Evolutionary conservation across 495 filamentous ascomycete species (phyloP), one percentile per base, ranked within the genome.

Genomic region (Halenospora varia): DNA sequence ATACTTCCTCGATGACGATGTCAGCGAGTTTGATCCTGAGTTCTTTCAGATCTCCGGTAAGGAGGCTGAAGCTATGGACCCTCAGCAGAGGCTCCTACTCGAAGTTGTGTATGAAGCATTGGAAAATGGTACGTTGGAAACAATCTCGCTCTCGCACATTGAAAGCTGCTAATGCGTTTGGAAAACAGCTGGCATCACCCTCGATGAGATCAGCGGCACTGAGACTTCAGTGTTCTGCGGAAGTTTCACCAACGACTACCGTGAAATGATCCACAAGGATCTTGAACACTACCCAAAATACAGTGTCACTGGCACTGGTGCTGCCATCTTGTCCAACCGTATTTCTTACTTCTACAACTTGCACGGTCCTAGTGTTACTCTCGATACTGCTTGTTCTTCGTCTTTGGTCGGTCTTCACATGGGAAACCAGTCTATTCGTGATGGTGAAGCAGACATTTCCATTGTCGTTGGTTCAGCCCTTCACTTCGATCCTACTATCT

Each of bases 11-110:
- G 66, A 78, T 3, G 73, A 79, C 17, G 76, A 84, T 61, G 61
- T 77, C 15, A 71, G 70, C 17, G 60, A 68, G 2, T 86, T 87
- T 51, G 83, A 87, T 57, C 71, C 80, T 0, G 53, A 68, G 11
- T 80, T 87, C 56, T 86, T 85, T 70, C 77, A 75, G 61, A 74
- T 85, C 57, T 70, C 72, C 1, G 71, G 73, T 0, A 73, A 71
- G 15, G 83, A 87, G 53, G 82, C 82, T 9, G 73, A 70, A 39
- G 74, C 75, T 42, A 81, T 83, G 44, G 82, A 85, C 59, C 82
- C 82, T 0, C 75, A 78, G 64, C 78, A 82, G 41, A 71, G 81
- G 19, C 59, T 78, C 48, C 58, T 77, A 13, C 72, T 85, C 25
- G 82, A 85, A 60, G 73, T 75, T 9, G 73, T 80, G 6, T 83